Conservation (phyloP, 768 basidiomycete species). For the Pholiota molesta region DNA sequence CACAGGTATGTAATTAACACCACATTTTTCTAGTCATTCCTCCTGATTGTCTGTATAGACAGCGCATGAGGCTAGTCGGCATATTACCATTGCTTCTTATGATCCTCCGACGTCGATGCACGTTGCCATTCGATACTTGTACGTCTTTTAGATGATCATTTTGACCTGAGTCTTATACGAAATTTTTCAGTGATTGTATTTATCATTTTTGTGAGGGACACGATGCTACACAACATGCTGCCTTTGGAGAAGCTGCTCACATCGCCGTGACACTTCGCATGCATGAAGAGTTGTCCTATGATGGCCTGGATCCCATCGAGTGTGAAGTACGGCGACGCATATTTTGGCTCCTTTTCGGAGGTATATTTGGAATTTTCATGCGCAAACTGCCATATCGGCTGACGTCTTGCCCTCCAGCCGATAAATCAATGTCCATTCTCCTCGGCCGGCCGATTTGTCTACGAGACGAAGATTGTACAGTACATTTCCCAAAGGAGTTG, state of each 20-base stretch:
- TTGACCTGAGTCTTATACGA: slow-evolving; percentile 10
- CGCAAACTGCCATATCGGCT: slow-evolving; percentile 9
- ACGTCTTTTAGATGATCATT: slow-evolving; percentile 32
- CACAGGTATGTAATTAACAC: slow-evolving; percentile 45
- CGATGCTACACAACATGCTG: slow-evolving; percentile 85
- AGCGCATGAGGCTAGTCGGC: slow-evolving; percentile 81
- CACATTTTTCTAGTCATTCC: background rate
- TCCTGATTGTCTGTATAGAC: slow-evolving; percentile 40
- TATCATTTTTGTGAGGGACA: slow-evolving; percentile 91
- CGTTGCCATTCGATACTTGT: slow-evolving; percentile 91
- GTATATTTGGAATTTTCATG: slow-evolving; percentile 41
- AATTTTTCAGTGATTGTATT: slow-evolving; percentile 63
- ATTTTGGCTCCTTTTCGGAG: slow-evolving; percentile 91
- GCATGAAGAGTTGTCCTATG: slow-evolving; percentile 86
- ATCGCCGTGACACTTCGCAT: slow-evolving; percentile 81
- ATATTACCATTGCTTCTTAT: slow-evolving; percentile 78
- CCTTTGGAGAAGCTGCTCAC: slow-evolving; percentile 86
- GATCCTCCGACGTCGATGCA: slow-evolving; percentile 85
- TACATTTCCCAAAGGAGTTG: slow-evolving; percentile 85
- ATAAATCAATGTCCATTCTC: slow-evolving; percentile 88
- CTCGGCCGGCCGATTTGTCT: slow-evolving; percentile 84
- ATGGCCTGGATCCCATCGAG: slow-evolving; percentile 84
- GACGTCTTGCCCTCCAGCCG: slow-evolving; percentile 49
- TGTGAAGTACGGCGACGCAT: slow-evolving; percentile 83
- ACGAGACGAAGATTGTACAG: slow-evolving; percentile 89